Percentiles rank a stretch among this genome's conserved stretches.
Conservation (phyloP, 139 green algal genomes). For the Chlorella sorokiniana region DNA sequence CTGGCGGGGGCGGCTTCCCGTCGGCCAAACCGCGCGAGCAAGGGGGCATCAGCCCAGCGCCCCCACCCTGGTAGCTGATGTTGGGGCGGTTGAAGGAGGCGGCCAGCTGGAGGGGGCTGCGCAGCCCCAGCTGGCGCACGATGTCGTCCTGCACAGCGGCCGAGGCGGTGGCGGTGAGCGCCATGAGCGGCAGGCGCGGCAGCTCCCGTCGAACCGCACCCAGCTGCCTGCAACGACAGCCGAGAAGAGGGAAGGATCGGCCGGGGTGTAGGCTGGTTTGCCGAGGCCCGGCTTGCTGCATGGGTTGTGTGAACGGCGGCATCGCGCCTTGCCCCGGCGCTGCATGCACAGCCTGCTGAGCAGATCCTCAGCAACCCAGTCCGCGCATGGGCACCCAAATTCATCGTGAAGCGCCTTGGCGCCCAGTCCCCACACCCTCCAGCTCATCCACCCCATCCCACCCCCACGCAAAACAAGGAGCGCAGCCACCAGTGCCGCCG, state of each 20-base stretch:
- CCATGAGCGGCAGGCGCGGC: constrained; percentile 53
- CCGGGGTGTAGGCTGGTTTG: background rate
- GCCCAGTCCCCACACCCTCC: no score
- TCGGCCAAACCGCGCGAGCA: no score
- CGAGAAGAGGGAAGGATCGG: background rate
- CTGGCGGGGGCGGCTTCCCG: no score
- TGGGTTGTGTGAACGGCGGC: no score
- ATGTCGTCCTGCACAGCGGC: constrained; percentile 36
- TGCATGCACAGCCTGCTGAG: no score
- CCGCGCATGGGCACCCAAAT: no score
- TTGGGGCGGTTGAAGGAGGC: constrained; percentile 62
- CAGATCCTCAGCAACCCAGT: no score
- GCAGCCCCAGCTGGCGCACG: constrained; percentile 32
- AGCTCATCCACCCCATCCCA: background rate
- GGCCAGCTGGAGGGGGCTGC: constrained; percentile 7
- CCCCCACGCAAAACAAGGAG: background rate
- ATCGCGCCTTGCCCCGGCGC: no score
- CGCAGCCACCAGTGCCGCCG: background rate
- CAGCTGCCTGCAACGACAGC: constrained; percentile 24
- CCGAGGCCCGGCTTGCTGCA: no score
- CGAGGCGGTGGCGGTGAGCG: constrained; percentile 49
- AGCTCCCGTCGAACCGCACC: constrained; percentile 48
- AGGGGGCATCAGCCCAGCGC: background rate
- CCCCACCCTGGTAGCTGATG: constrained; percentile 46
- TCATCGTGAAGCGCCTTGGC: no score